Base-by-base conservation (phyloP, 176 grass and related monocot species). In the Coix lacrymajobi region DNA sequence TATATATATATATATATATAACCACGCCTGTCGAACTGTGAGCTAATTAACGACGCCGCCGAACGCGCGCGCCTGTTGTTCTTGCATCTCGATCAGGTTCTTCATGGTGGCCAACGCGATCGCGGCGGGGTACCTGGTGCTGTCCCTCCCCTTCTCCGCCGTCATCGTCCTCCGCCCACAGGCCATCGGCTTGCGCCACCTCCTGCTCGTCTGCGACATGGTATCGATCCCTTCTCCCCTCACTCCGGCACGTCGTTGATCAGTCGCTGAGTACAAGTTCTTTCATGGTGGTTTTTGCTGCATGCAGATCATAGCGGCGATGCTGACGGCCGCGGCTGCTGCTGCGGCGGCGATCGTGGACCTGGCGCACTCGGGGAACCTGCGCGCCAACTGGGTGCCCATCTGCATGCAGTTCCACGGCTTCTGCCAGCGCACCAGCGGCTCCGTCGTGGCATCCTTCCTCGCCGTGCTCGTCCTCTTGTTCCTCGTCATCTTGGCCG, bases 351-450 rank as follows among this genome's bases (percentile, higher is more conserved):
- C 92, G 15, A 95, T 95, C 81, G 92, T 98, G 33, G 87, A 94
- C 75, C 79, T 98, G 71, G 95, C 92, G 20, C 95, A 94, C 88
- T 93, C 78, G 11, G 95, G 95, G 31, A 91, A 91, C 77, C 61
- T 60, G 73, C 87, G 84, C 17, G 96, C 96, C 16, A 99, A 99
- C 77, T 99, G 96, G 96, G 76, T 96, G 72, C 87, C 93, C 85
- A 96, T 99, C 87, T 99, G 93, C 87, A 90, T 96, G 87, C 96
- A 88, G 83, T 96, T 99, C 83, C 66, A 87, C 10, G 81, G 93
- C 31, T 96, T 99, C 80, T 99, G 96, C 88, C 31, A 85, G 76
- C 91, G 93, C 20, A 99, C 89, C 29, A 96, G 96, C 74, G 96
- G 96, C 29, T 80, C 93, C 7, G 92, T 99, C 45, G 91, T 96